Conservation (phyloP, 306 rosid genomes). For the Amphicarpaea edgeworthii region DNA sequence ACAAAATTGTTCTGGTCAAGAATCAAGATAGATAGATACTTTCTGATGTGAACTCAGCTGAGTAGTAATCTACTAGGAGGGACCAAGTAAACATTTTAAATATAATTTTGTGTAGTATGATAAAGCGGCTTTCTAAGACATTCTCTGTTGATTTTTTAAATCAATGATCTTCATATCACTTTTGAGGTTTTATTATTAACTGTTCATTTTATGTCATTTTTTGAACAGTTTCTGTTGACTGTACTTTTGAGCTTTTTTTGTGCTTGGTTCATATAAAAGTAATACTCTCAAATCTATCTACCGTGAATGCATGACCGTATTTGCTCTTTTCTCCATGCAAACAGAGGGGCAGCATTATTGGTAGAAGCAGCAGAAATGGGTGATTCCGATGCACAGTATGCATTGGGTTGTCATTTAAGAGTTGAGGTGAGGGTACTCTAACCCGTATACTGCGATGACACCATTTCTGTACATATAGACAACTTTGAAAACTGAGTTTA, state of each 20-base stretch:
- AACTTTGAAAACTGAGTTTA: slow-evolving; percentile 3
- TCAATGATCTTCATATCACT: background rate
- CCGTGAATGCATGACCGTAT: background rate
- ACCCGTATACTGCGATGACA: slow-evolving; percentile 18
- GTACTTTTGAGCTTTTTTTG: background rate
- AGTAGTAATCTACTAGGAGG: slow-evolving; percentile 7
- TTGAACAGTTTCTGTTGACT: background rate
- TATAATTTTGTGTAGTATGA: slow-evolving; percentile 18
- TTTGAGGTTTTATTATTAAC: slow-evolving; percentile 12
- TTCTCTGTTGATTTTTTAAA: background rate
- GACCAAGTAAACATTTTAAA: slow-evolving; percentile 4
- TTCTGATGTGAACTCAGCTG: slow-evolving; percentile 19
- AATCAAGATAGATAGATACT: no score
- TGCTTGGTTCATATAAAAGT: background rate
- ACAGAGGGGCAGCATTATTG: slow-evolving; percentile 87
- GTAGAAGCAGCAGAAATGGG: slow-evolving; percentile 98
- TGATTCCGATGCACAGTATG: slow-evolving; percentile 87
- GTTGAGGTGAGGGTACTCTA: slow-evolving; percentile 64
- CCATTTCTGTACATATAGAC: slow-evolving; percentile 29
- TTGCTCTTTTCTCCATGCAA: slow-evolving; percentile 26
- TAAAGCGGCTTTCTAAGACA: background rate
- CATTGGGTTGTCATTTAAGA: slow-evolving; percentile 85
- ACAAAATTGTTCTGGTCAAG: background rate
- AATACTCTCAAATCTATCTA: slow-evolving; percentile 6
- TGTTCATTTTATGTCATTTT: background rate